Conservation (phyloP, 2,329 filamentous ascomycete species). For the Lecanicillium sp. region DNA sequence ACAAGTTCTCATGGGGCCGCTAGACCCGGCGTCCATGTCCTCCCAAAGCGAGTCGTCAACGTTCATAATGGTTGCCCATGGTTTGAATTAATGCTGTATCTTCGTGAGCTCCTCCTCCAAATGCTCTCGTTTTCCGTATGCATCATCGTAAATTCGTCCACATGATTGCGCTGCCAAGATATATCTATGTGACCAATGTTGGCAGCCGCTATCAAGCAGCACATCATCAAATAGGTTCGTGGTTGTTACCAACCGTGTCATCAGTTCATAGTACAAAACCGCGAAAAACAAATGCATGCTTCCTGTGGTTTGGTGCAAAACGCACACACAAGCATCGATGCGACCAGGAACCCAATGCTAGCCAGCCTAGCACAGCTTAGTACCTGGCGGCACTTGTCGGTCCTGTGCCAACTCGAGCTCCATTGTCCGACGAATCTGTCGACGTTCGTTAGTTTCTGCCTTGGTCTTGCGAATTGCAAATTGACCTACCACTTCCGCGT, state of each 20-base stretch:
- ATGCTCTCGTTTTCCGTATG: conserved; percentile 28
- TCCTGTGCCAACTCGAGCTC: conserved; percentile 27
- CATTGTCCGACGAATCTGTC: conserved; percentile 35
- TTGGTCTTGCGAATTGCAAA: not conserved
- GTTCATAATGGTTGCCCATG: conserved; percentile 30
- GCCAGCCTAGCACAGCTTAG: not conserved
- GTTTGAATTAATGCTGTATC: conserved; percentile 30
- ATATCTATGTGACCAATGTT: no score
- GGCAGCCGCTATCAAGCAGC: no score
- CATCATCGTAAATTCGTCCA: conserved; percentile 27
- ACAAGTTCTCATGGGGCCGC: no score
- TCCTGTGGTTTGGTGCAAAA: no score
- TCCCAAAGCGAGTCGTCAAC: conserved; percentile 11
- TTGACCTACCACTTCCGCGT: conserved; percentile 49
- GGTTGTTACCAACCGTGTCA: no score
- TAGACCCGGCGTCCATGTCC: conserved; percentile 17
- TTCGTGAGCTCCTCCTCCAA: conserved; percentile 27
- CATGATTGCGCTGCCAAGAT: not conserved
- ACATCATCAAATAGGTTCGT: no score
- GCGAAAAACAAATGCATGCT: no score
- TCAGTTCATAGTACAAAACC: no score
- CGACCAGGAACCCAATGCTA: not conserved
- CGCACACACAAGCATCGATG: conserved; percentile 13
- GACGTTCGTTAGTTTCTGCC: not conserved
- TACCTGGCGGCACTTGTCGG: conserved; percentile 19